Conservation (phyloP, 2,329 filamentous ascomycete genomes). For the Blastomyces emzantsi region DNA sequence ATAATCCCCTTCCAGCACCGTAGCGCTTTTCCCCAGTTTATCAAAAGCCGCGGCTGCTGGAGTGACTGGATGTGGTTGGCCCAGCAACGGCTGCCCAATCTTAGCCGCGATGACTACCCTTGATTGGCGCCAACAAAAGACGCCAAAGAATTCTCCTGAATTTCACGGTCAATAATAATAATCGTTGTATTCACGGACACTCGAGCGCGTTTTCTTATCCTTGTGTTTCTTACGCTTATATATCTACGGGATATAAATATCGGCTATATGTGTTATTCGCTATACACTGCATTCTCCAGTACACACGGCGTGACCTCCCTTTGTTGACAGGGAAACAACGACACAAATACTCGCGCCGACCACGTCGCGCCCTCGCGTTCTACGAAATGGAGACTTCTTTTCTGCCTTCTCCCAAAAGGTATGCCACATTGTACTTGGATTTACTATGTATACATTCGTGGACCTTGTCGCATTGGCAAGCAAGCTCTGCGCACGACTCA, state of each 20-base stretch:
- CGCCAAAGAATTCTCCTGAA: constrained; percentile 1
- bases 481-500: background rate
- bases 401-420: constrained; percentile 1
- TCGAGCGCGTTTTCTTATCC: background rate
- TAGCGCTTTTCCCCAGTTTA: background rate
- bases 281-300: background rate
- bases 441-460: background rate
- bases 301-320: background rate
- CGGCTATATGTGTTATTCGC: background rate
- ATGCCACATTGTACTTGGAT: background rate
- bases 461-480: background rate
- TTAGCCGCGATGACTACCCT: background rate
- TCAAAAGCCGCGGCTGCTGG: background rate
- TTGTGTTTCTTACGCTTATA: background rate
- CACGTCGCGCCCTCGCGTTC: background rate
- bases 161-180: background rate
- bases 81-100: constrained; percentile 13
- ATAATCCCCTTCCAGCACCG: background rate
- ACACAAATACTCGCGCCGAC: background rate
- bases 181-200: background rate
- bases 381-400: background rate
- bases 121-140: background rate
- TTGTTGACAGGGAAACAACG: background rate
- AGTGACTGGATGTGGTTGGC: constrained; percentile 15
- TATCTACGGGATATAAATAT: background rate